Evolutionary conservation across 1,284 basidiomycete genomes (phyloP).

Genomic region (Leccinum pallidistipes): DNA sequence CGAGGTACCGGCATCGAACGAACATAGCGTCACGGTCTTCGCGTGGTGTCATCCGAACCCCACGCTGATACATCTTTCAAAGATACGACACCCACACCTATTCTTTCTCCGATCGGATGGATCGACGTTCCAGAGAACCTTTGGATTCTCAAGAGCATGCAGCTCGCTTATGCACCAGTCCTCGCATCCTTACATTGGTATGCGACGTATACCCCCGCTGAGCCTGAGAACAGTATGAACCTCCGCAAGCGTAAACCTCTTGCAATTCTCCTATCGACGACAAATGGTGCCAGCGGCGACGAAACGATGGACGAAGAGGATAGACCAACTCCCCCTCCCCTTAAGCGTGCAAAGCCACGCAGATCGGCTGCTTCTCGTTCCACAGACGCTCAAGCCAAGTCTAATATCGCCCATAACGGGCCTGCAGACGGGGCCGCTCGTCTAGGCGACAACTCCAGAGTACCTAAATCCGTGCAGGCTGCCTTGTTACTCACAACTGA

Average conservation of each 20-base stretch:
- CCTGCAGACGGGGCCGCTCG: constrained; percentile 6
- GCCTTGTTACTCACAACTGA: constrained; percentile 26
- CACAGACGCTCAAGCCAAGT: constrained; percentile 5
- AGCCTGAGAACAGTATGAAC: constrained; percentile 35
- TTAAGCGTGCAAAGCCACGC: constrained; percentile 32
- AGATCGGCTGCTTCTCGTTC: constrained; percentile 20
- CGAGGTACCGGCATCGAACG: constrained; percentile 12
- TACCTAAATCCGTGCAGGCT: background rate
- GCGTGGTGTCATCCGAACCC: background rate
- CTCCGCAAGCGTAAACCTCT: constrained; percentile 33
- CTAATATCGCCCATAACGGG: background rate
- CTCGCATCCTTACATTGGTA: constrained; percentile 31
- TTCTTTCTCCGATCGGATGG: constrained; percentile 37
- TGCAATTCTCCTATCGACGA: constrained; percentile 20
- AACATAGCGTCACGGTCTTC: constrained; percentile 6
- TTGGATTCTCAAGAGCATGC: constrained; percentile 36
- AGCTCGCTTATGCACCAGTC: constrained; percentile 27
- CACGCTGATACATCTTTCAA: background rate
- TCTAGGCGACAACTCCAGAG: constrained; percentile 2
- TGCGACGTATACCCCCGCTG: constrained; percentile 30
- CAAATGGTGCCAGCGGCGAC: constrained; percentile 24
- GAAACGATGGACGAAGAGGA: constrained; percentile 35
- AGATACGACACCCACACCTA: constrained; percentile 33
- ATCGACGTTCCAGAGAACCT: constrained; percentile 35
- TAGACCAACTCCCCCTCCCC: constrained; percentile 29